These are phyloP conservation scores for Calocybe indica DNA, from an alignment of 768 basidiomycete genomes.

Conservation along the genomic window DNA sequence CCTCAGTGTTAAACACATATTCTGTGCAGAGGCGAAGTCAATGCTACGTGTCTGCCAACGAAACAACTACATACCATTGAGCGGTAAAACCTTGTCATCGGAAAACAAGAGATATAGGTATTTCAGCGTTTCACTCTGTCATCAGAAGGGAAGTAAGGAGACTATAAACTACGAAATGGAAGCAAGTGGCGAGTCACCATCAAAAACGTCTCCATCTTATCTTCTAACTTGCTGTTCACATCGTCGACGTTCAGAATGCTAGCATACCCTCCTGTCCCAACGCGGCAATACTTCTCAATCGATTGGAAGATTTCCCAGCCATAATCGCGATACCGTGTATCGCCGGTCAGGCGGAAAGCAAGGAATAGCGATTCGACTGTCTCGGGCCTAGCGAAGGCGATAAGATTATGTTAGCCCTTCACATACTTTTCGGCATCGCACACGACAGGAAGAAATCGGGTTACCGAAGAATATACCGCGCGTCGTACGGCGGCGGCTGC, in stretches of 20 bases:
- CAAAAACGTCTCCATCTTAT: constrained; percentile 97
- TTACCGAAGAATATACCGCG: constrained; percentile 85
- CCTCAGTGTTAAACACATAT: not conserved
- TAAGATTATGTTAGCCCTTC: constrained; percentile 6
- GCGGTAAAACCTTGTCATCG: constrained; percentile 64
- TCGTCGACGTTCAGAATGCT: constrained; percentile 82
- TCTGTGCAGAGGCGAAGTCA: not conserved
- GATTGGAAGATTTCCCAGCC: constrained; percentile 92
- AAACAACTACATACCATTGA: constrained; percentile 52
- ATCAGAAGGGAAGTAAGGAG: not conserved
- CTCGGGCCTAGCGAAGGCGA: constrained; percentile 56
- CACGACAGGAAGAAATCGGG: not conserved
- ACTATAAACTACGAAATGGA: not conserved
- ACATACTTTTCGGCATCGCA: not conserved
- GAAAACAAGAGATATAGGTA: constrained; percentile 90
- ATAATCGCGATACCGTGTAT: constrained; percentile 70
- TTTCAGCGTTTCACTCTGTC: constrained; percentile 84
- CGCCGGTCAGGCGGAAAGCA: constrained; percentile 84
- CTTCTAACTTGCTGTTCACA: constrained; percentile 58
- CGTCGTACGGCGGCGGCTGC: constrained; percentile 58
- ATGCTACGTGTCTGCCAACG: not conserved
- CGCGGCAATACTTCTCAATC: constrained; percentile 77
- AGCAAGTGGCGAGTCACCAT: constrained; percentile 45
- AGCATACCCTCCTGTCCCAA: constrained; percentile 81
- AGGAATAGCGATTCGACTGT: constrained; percentile 92